These are phyloP conservation scores for Phytophthora ramorum DNA, from an alignment of 352 stramenopile genomes.

Conservation along the genomic window DNA sequence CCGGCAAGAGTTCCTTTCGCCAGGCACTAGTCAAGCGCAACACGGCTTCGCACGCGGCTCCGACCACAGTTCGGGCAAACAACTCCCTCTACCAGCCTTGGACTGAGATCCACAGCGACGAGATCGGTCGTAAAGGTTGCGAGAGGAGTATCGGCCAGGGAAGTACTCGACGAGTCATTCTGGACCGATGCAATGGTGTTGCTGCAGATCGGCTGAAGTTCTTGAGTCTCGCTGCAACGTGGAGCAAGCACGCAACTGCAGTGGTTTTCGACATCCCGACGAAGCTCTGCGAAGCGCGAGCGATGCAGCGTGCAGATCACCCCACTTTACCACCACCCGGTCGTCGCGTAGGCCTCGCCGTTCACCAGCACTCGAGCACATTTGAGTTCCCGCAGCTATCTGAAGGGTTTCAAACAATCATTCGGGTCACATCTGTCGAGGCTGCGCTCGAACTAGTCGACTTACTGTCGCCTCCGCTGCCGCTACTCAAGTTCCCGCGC, in stretches of 20 bases:
- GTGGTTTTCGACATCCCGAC: conserved; percentile 65
- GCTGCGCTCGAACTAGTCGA: conserved; percentile 45
- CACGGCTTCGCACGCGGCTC: conserved; percentile 12
- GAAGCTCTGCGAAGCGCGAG: conserved; percentile 52
- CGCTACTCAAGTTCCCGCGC: conserved; percentile 66
- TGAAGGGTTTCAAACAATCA: conserved; percentile 61
- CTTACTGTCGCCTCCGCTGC: conserved; percentile 44
- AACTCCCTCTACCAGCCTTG: conserved; percentile 28
- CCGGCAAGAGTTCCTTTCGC: conserved; percentile 71
- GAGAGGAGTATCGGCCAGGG: conserved; percentile 34
- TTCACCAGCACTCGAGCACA: conserved; percentile 48
- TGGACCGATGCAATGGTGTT: conserved; percentile 69
- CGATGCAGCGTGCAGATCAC: conserved; percentile 52
- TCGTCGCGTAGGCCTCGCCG: conserved; percentile 44
- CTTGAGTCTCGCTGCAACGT: conserved; percentile 49
- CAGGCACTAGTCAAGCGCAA: conserved; percentile 49
- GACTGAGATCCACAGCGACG: conserved; percentile 62
- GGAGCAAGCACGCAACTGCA: conserved; percentile 61
- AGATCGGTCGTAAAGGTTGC: conserved; percentile 45
- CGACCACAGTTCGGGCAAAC: conserved; percentile 9
- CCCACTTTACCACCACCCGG: conserved; percentile 51
- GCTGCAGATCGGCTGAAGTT: conserved; percentile 50
- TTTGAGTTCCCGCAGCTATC: conserved; percentile 48
- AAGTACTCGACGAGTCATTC: conserved; percentile 48
- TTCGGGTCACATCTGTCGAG: conserved; percentile 59